A percentile compares a stretch with the other conserved stretches of the same genome.
Conservation (phyloP, 2,329 filamentous ascomycete species). For the Massarina eburnea region DNA sequence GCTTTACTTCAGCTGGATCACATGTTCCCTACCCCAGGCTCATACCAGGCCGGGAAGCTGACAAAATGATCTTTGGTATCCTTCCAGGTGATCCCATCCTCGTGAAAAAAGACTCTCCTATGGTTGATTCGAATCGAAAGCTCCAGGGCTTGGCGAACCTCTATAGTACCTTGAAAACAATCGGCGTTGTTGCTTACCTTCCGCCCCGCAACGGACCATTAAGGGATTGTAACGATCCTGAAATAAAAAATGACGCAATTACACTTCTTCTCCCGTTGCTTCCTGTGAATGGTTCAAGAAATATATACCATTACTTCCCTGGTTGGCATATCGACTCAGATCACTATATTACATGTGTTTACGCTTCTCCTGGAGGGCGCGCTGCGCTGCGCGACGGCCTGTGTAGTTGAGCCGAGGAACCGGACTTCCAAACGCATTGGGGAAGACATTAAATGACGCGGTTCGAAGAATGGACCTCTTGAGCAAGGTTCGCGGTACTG, state of each 20-base stretch:
- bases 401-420: too few species aligned
- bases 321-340: neutral
- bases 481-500: too few species aligned
- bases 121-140: neutral
- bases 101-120: slow-evolving; percentile 4
- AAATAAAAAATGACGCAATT: slow-evolving; percentile 8
- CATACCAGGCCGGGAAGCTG: slow-evolving; percentile 3
- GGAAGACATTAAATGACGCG: too few species aligned
- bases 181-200: neutral
- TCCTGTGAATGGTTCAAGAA: slow-evolving; percentile 3
- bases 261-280: slow-evolving; percentile 6
- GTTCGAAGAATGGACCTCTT: too few species aligned
- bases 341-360: neutral
- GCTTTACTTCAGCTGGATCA: slow-evolving; percentile 4
- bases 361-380: slow-evolving; percentile 5
- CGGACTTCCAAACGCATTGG: too few species aligned
- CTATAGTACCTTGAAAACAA: slow-evolving; percentile 3
- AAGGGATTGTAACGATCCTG: neutral
- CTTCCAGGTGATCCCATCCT: slow-evolving; percentile 7
- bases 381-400: too few species aligned
- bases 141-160: neutral
- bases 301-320: slow-evolving; percentile 3
- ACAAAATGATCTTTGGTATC: slow-evolving; percentile 9
- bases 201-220: neutral
- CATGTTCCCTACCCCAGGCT: slow-evolving; percentile 3